Evolutionary conservation across 1,284 basidiomycete species (phyloP), one percentile per base, ranked within the genome.

Genomic region (Naganishia sp.): DNA sequence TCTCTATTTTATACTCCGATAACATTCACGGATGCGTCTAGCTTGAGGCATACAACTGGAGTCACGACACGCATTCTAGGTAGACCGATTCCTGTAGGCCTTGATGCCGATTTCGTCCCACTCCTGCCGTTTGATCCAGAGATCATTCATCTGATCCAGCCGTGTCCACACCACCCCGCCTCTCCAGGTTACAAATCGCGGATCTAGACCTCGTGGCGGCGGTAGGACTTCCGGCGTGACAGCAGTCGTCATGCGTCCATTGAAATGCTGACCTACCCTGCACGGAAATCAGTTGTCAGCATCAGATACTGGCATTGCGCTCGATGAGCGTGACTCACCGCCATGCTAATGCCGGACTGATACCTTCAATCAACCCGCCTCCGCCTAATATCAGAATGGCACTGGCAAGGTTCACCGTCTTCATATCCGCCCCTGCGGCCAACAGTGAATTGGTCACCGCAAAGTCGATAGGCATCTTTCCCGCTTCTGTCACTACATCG

Each of bases 401-500:
- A 76, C 90, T 87, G 10, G 94, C 84, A 71, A 95, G 92, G 72
- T 93, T 91, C 71, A 90, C 88, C 66, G 94, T 88, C 78, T 91
- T 90, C 63, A 95, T 92, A 72, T 96, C 92, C 1, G 88, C 88
- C 1, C 89, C 90, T 1, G 87, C 88, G 1, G 90, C 88, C 10
- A 92, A 84, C 18, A 94, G 87, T 67, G 90, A 90, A 71, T 95
- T 93, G 77, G 93, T 92, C 69, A 98, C 90, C 2, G 94, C 96
- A 13, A 92, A 90, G 75, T 99, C 96, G 62, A 99, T 83, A 0
- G 95, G 92, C 46, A 95, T 84, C 77, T 94, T 93, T 77, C 88
- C 88, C 32, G 95, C 89, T 80, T 97, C 94, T 71, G 85, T 87
- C 64, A 83, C 83, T 6, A 94, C 85, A 75, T 94, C 92, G 72